Base-by-base conservation (phyloP, 129 eudicot genomes). In the Chrysanthemum lavandulifolium region DNA sequence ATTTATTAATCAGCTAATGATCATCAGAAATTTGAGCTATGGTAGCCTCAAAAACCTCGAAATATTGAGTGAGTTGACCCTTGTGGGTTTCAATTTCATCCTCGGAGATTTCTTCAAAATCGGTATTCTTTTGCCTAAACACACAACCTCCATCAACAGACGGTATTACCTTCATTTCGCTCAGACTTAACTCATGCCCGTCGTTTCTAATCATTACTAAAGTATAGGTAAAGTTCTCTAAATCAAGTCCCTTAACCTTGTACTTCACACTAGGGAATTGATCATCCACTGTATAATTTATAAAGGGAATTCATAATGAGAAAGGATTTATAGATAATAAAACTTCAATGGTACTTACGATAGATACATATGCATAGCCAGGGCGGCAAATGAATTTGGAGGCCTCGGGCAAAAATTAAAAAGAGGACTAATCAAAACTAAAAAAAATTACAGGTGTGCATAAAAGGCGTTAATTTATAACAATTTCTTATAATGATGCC, bases 11-110 rank as follows among this genome's bases (percentile, higher is more conserved):
- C 36, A 65, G 14, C 25, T 64, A 36, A 33, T n/a, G 16, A 15
- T 65, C 54, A 40, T 47, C 14, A 16, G 10, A 19, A 47, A 45
- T 55, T 62, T 62, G 18, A 31, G 40, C 18, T 43, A 31, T 19
- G 10, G 49, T 33, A 11, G 14, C 14, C 49, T 67, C 71, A 45
- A 45, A 67, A 19, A 19, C 15, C 40, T 67, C 10, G 13, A 67
- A 67, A 47, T 48, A 67, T 47, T 67, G 71, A 19, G 56, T 18
- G 13, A 67, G 40, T 10, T 67, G 71, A 45, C 23, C 71, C 49
- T 67, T 67, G 11, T 67, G 57, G 40, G 11, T 45, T 67, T 67
- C 71, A 21, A 48, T 48, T 45, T 67, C 71, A 67, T 67, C 71
- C 27, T 48, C 71, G 49, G 56, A 47, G 1, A 19, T 67, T 21